Percentiles rank a stretch among this genome's conserved stretches.
Evolutionary conservation across 2,329 filamentous ascomycete species (phyloP).

Genomic region (Venturia aucupariae): DNA sequence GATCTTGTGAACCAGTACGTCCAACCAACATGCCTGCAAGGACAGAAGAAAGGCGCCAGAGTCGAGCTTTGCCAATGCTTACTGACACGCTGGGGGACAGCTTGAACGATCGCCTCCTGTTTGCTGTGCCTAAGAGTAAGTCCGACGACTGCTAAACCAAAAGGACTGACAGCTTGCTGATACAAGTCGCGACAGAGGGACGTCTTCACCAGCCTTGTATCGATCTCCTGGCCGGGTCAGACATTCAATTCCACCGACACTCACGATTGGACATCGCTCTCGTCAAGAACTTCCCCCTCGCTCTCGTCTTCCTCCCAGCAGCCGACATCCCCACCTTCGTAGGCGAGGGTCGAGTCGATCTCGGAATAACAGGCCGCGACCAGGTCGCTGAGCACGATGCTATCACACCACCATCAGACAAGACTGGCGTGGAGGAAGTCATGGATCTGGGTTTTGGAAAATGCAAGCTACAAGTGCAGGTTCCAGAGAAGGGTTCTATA

Average conservation of each 20-base stretch:
- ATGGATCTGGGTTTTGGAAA: constrained; percentile 83
- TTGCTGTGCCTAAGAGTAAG: constrained; percentile 97
- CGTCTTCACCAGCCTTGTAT: constrained; percentile 80
- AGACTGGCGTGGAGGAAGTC: constrained; percentile 64
- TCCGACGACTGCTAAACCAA: constrained; percentile 23
- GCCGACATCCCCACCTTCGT: constrained; percentile 97
- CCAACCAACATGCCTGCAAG: neutral
- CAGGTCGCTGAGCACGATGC: constrained; percentile 88
- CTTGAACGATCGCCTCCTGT: constrained; percentile 84
- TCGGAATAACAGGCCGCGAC: constrained; percentile 91
- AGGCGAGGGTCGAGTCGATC: constrained; percentile 82
- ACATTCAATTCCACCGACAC: constrained; percentile 94
- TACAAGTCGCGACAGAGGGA: constrained; percentile 56
- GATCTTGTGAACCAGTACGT: constrained; percentile 4
- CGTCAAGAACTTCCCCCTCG: constrained; percentile 92
- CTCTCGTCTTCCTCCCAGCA: constrained; percentile 91
- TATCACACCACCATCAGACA: constrained; percentile 36
- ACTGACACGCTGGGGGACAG: constrained; percentile 36
- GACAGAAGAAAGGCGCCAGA: neutral
- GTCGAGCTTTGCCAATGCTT: constrained; percentile 1
- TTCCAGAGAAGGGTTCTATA: constrained; percentile 74
- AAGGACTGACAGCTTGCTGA: neutral
- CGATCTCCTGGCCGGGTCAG: constrained; percentile 83
- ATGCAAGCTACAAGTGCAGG: constrained; percentile 95
- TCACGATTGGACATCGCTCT: constrained; percentile 93